These are phyloP conservation scores for Saturnispora dispora DNA, from an alignment of 805 yeast genomes.

Conservation along the genomic window DNA sequence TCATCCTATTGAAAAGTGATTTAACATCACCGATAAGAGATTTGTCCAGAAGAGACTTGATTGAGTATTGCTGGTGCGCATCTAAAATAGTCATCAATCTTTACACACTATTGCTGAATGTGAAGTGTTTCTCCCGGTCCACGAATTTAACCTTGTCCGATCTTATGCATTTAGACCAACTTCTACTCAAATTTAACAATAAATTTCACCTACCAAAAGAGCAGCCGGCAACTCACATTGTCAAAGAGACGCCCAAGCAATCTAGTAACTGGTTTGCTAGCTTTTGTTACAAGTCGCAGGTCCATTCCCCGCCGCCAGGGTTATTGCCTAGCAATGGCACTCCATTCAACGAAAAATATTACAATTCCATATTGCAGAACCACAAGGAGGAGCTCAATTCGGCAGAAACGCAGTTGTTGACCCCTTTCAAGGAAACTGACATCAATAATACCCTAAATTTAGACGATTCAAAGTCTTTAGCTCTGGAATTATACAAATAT, in stretches of 20 bases:
- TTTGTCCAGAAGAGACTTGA: neutral
- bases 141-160: neutral
- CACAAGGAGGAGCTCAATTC: neutral
- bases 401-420: neutral
- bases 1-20: neutral
- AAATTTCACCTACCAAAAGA: neutral
- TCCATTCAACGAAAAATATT: neutral
- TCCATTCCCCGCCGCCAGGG: neutral
- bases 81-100: constrained; percentile 6
- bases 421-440: neutral
- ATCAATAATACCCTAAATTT: neutral
- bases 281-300: neutral
- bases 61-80: constrained; percentile 4
- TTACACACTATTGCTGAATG: neutral
- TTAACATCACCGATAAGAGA: neutral
- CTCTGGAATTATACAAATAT: neutral
- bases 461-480: neutral
- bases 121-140: neutral
- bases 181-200: neutral
- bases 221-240: neutral
- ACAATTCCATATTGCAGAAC: neutral
- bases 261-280: neutral
- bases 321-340: neutral
- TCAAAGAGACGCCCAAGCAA: neutral
- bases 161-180: neutral